phyloP scores from a whole-genome alignment of 345 rosid species.

The Sonneratia alba region DNA sequence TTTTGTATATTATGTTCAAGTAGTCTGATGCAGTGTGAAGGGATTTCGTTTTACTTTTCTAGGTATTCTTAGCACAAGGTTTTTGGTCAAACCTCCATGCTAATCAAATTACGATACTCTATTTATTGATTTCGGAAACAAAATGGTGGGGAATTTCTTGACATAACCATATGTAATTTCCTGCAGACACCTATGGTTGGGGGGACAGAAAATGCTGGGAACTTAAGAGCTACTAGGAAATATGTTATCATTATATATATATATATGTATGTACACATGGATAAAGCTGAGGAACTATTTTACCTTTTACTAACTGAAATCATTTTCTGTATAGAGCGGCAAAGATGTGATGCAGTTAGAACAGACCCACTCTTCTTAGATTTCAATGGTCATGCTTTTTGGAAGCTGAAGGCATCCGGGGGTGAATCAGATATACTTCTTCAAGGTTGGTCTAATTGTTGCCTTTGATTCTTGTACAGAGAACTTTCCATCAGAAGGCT shows the following conservation, averaged over 20 bases:
- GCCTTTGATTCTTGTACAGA: neutral
- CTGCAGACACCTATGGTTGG: neutral
- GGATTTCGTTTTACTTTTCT: neutral
- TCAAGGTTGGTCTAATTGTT: constrained; percentile 43
- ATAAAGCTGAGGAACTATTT: neutral
- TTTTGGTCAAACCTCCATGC: neutral
- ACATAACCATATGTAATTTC: neutral
- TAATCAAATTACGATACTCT: too few relatives aligned
- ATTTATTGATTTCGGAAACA: too few relatives aligned
- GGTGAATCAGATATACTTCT: constrained; percentile 39
- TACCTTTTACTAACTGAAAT: neutral
- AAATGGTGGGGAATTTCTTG: too few relatives aligned
- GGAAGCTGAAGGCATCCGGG: constrained; percentile 46
- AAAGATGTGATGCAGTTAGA: constrained; percentile 59
- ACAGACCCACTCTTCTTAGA: constrained; percentile 43
- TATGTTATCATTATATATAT: neutral
- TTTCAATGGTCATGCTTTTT: constrained; percentile 39
- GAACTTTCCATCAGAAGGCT: constrained; percentile 9
- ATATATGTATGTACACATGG: too few relatives aligned
- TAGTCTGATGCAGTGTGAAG: neutral
- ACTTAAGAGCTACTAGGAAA: neutral
- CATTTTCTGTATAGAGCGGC: constrained; percentile 23
- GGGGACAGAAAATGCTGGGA: neutral
- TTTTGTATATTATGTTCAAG: neutral
- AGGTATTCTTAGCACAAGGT: neutral